Percentiles rank a stretch among this genome's conserved stretches.
phyloP scores from a whole-genome alignment of 2,329 filamentous ascomycete genomes.

The Monosporascus sp. region DNA sequence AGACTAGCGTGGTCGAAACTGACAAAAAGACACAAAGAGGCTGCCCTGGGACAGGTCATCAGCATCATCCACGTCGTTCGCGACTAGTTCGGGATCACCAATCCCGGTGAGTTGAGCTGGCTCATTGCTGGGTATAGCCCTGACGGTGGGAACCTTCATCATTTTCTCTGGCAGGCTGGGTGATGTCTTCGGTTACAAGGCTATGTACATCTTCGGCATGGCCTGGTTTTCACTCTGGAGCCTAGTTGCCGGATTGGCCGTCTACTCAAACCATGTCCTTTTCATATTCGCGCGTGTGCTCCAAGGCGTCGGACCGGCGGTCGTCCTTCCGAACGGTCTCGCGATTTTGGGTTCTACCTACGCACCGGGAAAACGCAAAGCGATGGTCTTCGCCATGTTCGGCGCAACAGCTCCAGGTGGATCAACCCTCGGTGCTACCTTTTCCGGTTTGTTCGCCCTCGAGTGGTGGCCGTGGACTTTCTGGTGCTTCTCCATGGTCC shows the following conservation, averaged over 20 bases:
- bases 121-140: slow-evolving; percentile 39
- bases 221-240: slow-evolving; percentile 37
- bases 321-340: slow-evolving; percentile 51
- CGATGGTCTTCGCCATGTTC: slow-evolving; percentile 30
- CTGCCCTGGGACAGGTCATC: slow-evolving; percentile 14
- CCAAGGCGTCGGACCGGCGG: slow-evolving; percentile 49
- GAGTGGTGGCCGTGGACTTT: slow-evolving; percentile 28
- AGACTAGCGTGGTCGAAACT: not conserved
- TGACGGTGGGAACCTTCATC: slow-evolving; percentile 42
- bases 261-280: slow-evolving; percentile 23
- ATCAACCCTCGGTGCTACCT: slow-evolving; percentile 23
- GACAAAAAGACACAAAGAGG: slow-evolving; percentile 7
- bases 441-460: slow-evolving; percentile 22
- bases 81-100: slow-evolving; percentile 31
- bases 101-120: slow-evolving; percentile 37
- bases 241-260: slow-evolving; percentile 32
- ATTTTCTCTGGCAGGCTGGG: slow-evolving; percentile 41
- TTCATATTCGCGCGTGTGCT: slow-evolving; percentile 44
- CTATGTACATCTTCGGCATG: slow-evolving; percentile 36
- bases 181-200: slow-evolving; percentile 41
- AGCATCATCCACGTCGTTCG: slow-evolving; percentile 36
- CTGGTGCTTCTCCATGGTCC: slow-evolving; percentile 22
- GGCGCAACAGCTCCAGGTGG: slow-evolving; percentile 29
- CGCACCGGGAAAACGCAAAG: slow-evolving; percentile 28
- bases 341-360: slow-evolving; percentile 52